Evolutionary conservation across 2,329 filamentous ascomycete species (phyloP).

Genomic region (Didymella segeticola): DNA sequence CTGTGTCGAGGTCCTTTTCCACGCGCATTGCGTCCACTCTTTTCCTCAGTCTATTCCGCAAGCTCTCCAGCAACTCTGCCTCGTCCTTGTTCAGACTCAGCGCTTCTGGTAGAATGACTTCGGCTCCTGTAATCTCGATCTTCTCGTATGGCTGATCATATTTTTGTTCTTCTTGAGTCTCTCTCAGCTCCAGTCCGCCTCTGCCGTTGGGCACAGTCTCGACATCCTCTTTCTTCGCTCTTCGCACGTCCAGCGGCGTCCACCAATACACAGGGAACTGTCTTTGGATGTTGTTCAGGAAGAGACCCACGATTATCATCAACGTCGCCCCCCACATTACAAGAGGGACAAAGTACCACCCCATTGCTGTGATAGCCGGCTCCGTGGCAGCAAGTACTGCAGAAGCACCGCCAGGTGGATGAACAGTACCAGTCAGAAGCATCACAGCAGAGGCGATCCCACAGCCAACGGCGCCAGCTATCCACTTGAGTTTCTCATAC

Average conservation of each 20-base stretch:
- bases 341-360: slow-evolving; percentile 55
- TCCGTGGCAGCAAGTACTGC: slow-evolving; percentile 55
- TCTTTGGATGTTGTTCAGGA: slow-evolving; percentile 56
- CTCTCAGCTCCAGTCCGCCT: slow-evolving; percentile 28
- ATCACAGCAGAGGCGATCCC: slow-evolving; percentile 54
- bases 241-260: slow-evolving; percentile 50
- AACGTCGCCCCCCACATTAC: slow-evolving; percentile 52
- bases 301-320: slow-evolving; percentile 52
- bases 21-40: slow-evolving; percentile 17
- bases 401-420: slow-evolving; percentile 59
- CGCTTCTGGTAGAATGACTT: slow-evolving; percentile 45
- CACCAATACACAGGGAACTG: slow-evolving; percentile 59
- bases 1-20: slow-evolving; percentile 14
- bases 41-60: slow-evolving; percentile 42
- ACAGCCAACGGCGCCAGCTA: slow-evolving; percentile 54
- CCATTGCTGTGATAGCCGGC: slow-evolving; percentile 50
- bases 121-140: slow-evolving; percentile 42
- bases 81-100: slow-evolving; percentile 47
- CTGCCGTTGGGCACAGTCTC: slow-evolving; percentile 31
- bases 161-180: slow-evolving; percentile 22
- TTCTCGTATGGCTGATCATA: slow-evolving; percentile 23
- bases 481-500: slow-evolving; percentile 52
- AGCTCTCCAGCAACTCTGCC: slow-evolving; percentile 41
- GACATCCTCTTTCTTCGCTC: slow-evolving; percentile 28
- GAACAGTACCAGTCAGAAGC: slow-evolving; percentile 56